Conservation (phyloP, 495 filamentous ascomycete species). For the Penicillium diatomitis region DNA sequence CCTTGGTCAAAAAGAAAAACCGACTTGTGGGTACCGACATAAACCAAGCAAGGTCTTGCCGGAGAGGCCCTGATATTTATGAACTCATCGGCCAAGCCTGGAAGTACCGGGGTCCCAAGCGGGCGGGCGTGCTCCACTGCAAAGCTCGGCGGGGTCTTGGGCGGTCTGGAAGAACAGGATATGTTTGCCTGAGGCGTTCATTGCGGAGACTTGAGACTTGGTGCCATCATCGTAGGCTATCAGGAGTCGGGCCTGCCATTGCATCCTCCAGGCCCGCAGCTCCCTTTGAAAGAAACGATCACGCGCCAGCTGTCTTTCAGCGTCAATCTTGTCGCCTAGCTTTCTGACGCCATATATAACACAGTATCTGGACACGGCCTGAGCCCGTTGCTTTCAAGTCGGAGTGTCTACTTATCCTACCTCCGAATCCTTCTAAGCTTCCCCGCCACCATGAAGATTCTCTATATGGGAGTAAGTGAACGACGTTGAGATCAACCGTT, state of each 20-base stretch:
- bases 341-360: background rate
- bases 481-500: background rate
- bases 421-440: background rate
- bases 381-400: no score
- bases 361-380: no score
- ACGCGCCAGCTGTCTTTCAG: background rate
- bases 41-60: no score
- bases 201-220: constrained; percentile 10
- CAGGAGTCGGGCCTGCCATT: constrained; percentile 8
- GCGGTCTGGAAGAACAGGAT: constrained; percentile 7
- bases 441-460: constrained; percentile 71
- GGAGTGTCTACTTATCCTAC: no score
- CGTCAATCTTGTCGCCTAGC: constrained; percentile 1
- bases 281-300: background rate
- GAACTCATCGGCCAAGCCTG: background rate
- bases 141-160: background rate
- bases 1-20: background rate
- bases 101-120: constrained; percentile 2
- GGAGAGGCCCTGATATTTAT: no score
- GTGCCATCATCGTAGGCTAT: constrained; percentile 12
- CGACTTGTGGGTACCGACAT: no score
- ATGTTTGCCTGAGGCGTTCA: constrained; percentile 5
- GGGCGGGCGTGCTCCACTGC: constrained; percentile 8
- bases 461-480: constrained; percentile 76
- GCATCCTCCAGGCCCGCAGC: background rate